Percentiles rank a stretch among this genome's conserved stretches.
Evolutionary conservation across 208 protist species (phyloP).

Genomic region (Paratrypanosoma confusum): DNA sequence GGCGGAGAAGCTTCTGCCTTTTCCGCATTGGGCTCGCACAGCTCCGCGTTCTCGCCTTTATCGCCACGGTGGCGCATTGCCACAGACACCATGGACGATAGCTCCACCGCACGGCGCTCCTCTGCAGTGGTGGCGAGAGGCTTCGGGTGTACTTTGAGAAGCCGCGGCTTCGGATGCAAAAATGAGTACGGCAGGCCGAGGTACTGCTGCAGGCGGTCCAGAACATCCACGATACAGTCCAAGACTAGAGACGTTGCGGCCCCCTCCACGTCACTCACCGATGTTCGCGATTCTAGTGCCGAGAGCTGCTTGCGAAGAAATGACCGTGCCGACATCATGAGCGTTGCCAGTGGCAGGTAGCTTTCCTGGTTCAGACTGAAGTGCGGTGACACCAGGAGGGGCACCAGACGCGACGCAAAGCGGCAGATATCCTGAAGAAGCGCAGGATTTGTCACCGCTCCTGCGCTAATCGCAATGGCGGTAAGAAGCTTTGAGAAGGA

Average conservation of each 20-base stretch:
- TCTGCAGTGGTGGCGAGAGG: constrained; percentile 65
- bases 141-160: constrained; percentile 28
- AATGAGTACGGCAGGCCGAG: constrained; percentile 66
- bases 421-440: no score
- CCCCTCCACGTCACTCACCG: no score
- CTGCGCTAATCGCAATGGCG: no score
- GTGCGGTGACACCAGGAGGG: no score
- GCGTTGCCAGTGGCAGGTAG: constrained; percentile 58
- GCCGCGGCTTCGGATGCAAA: constrained; percentile 15
- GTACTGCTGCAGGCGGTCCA: constrained; percentile 46
- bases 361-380: constrained; percentile 37
- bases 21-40: constrained; percentile 6
- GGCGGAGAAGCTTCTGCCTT: not conserved
- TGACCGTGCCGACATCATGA: constrained; percentile 10
- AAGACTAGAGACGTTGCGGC: no score
- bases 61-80: not conserved
- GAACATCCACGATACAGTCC: constrained; percentile 38
- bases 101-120: constrained; percentile 40
- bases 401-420: no score
- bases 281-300: not conserved
- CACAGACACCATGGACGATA: constrained; percentile 11
- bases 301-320: not conserved
- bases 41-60: not conserved
- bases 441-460: no score
- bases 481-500: no score